Evolutionary conservation across 1,284 basidiomycete genomes (phyloP).

Genomic region (Vanrija sp.): DNA sequence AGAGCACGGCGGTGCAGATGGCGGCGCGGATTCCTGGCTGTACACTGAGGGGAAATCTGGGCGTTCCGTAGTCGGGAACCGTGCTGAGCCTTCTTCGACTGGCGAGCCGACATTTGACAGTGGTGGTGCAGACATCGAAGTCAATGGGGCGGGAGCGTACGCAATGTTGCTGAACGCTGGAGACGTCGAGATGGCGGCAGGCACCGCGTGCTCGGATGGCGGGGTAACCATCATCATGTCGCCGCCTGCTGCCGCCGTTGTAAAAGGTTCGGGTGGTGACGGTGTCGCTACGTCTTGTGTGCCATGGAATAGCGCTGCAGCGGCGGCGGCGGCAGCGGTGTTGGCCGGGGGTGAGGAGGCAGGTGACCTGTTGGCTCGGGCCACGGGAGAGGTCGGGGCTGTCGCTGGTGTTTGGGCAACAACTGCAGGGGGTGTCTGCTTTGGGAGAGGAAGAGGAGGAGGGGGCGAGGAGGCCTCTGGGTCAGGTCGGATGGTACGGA

Average conservation of each 20-base stretch:
- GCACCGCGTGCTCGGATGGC: not conserved
- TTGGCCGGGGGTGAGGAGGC: no score
- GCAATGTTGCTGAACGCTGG: not conserved
- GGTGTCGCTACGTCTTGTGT: no score
- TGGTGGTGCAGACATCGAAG: not conserved
- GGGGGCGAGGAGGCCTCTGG: not conserved
- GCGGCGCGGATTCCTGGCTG: conserved; percentile 34
- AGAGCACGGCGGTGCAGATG: conserved; percentile 18
- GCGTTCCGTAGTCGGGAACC: not conserved
- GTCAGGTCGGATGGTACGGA: not conserved
- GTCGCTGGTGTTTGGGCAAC: not conserved
- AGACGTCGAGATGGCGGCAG: not conserved
- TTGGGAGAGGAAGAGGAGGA: not conserved
- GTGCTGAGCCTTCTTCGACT: not conserved
- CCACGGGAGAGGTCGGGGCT: conserved; percentile 2
- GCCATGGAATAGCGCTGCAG: no score
- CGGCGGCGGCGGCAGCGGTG: no score
- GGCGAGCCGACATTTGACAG: not conserved
- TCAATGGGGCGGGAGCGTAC: conserved; percentile 1
- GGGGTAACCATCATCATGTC: conserved; percentile 3
- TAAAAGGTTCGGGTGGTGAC: not conserved
- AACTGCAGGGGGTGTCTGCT: no score
- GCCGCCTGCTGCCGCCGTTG: not conserved
- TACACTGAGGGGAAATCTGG: conserved; percentile 23
- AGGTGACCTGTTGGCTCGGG: no score